A percentile compares a stretch with the other conserved stretches of the same genome.
These are phyloP conservation scores for Stagonosporopsis chrysanthemi DNA, from an alignment of 2,329 filamentous ascomycete genomes.

Conservation along the genomic window DNA sequence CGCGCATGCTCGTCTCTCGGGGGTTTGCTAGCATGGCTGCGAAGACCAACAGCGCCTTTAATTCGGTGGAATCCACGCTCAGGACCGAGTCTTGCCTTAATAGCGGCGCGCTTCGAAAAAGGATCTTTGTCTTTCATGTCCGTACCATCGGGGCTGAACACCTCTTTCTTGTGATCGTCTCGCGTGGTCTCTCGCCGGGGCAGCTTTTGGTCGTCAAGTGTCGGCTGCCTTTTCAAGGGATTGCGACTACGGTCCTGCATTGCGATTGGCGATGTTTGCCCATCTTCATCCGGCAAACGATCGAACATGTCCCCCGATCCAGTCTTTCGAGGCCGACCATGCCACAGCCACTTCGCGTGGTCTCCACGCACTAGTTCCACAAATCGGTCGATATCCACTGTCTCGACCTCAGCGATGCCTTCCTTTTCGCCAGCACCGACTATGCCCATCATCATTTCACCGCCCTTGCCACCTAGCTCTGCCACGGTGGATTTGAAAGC, in stretches of 20 bases:
- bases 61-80: slow-evolving; percentile 84
- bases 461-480: slow-evolving; percentile 90
- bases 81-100: slow-evolving; percentile 82
- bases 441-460: slow-evolving; percentile 95
- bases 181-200: slow-evolving; percentile 39
- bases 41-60: slow-evolving; percentile 78
- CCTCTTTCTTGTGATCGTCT: slow-evolving; percentile 41
- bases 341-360: slow-evolving; percentile 91
- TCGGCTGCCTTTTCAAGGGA: slow-evolving; percentile 60
- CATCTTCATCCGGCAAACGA: slow-evolving; percentile 47
- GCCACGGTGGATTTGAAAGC: slow-evolving; percentile 95
- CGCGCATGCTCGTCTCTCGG: slow-evolving; percentile 47
- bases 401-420: slow-evolving; percentile 91
- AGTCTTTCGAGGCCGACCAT: slow-evolving; percentile 81
- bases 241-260: slow-evolving; percentile 56
- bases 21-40: slow-evolving; percentile 51
- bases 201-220: slow-evolving; percentile 39
- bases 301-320: slow-evolving; percentile 49
- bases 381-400: slow-evolving; percentile 85
- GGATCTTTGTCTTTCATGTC: slow-evolving; percentile 62
- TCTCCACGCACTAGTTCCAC: slow-evolving; percentile 80
- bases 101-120: slow-evolving; percentile 67
- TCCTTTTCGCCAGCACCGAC: slow-evolving; percentile 83
- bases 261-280: slow-evolving; percentile 65
- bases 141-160: slow-evolving; percentile 30